Conservation (phyloP, 2,329 filamentous ascomycete species). For the Sclerotinia borealis region DNA sequence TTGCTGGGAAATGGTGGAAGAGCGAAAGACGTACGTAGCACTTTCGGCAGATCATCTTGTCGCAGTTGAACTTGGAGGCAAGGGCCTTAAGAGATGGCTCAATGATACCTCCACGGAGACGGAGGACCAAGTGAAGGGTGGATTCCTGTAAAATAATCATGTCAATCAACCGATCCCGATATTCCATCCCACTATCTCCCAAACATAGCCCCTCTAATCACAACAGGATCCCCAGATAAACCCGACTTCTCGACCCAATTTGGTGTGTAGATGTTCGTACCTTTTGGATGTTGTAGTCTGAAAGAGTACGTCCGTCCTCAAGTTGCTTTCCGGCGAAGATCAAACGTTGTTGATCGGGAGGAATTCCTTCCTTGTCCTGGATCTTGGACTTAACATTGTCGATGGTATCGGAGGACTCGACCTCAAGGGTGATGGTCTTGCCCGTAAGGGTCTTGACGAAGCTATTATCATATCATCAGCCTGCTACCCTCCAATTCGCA, state of each 20-base stretch:
- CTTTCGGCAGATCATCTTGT: conserved; percentile 99
- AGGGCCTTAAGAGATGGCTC: conserved; percentile 98
- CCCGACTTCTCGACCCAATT: neutral
- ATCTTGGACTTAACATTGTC: conserved; percentile 99
- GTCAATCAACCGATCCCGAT: conserved; percentile 18
- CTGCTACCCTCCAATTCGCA: conserved; percentile 12
- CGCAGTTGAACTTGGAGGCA: conserved; percentile 99
- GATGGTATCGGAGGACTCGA: conserved; percentile 98
- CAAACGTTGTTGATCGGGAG: conserved; percentile 95
- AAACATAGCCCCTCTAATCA: neutral
- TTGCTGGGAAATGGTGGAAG: neutral
- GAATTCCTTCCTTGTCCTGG: conserved; percentile 99
- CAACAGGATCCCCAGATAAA: neutral
- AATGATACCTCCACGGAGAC: conserved; percentile 98
- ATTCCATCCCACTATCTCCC: neutral
- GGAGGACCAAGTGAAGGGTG: conserved; percentile 95
- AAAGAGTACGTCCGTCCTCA: conserved; percentile 93
- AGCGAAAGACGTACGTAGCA: conserved; percentile 74
- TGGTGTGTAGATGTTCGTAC: conserved; percentile 38
- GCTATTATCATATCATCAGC: conserved; percentile 44
- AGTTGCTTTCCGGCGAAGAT: conserved; percentile 99
- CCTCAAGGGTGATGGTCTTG: conserved; percentile 99
- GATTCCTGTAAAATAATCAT: conserved; percentile 63
- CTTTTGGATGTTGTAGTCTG: conserved; percentile 99
- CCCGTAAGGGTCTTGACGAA: conserved; percentile 99